Percentiles rank a stretch among this genome's conserved stretches.
Evolutionary conservation across 2,329 filamentous ascomycete genomes (phyloP).

Genomic region (Proliferodiscus dingleyae): DNA sequence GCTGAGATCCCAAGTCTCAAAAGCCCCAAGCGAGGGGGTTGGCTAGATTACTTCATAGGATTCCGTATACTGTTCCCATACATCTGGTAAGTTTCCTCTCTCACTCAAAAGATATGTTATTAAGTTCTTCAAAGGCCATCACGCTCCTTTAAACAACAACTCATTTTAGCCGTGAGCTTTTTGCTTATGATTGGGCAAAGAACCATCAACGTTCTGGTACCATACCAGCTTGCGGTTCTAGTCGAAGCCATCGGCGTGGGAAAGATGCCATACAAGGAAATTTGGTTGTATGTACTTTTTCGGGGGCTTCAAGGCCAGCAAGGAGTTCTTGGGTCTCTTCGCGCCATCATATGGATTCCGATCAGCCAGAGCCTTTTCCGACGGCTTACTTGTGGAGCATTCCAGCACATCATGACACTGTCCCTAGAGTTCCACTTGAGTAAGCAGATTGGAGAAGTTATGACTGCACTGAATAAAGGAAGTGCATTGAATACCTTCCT

Average conservation of each 20-base stretch:
- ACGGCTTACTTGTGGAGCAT: slow-evolving; percentile 4
- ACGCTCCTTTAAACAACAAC: slow-evolving; percentile 6
- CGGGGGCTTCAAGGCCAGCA: slow-evolving; percentile 10
- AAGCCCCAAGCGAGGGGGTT: too few relatives aligned
- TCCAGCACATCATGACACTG: slow-evolving; percentile 2
- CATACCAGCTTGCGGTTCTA: slow-evolving; percentile 5
- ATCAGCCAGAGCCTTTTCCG: slow-evolving; percentile 9
- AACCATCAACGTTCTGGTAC: slow-evolving; percentile 9
- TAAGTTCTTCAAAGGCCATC: too few relatives aligned
- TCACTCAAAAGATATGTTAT: too few relatives aligned
- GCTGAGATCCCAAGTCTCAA: too few relatives aligned
- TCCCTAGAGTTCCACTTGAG: slow-evolving; percentile 11
- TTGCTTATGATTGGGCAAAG: slow-evolving; percentile 3
- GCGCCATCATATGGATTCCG: slow-evolving; percentile 10
- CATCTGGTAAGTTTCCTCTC: slow-evolving; percentile 5
- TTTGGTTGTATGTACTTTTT: slow-evolving; percentile 4
- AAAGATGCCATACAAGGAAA: slow-evolving; percentile 4
- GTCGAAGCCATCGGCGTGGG: slow-evolving; percentile 5
- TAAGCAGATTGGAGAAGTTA: slow-evolving; percentile 11
- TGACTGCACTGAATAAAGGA: slow-evolving; percentile 8
- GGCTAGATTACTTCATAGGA: slow-evolving; percentile 9
- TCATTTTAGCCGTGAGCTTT: slow-evolving; percentile 3
- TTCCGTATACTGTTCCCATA: slow-evolving; percentile 8
- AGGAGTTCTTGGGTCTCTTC: slow-evolving; percentile 8
- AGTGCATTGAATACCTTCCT: slow-evolving; percentile 10